Evolutionary conservation across 208 protist genomes (phyloP).

Genomic region (Trypanosoma theileri): DNA sequence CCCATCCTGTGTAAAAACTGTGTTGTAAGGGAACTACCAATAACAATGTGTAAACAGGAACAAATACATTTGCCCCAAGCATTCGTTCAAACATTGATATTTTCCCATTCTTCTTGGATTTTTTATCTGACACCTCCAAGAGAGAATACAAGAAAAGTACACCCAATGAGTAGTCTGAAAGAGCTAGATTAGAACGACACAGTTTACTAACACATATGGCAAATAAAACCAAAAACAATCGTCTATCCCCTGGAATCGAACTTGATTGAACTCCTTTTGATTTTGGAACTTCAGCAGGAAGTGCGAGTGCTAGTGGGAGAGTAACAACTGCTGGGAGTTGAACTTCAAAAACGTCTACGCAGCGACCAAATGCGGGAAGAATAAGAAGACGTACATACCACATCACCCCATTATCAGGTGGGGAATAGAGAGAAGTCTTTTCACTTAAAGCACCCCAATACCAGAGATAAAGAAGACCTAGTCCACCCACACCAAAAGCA

Average conservation of each 20-base stretch:
- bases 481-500: slow-evolving; percentile 14
- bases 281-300: slow-evolving; percentile 9
- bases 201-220: slow-evolving; percentile 50
- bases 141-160: slow-evolving; percentile 64
- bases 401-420: slow-evolving; percentile 64
- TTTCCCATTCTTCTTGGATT: slow-evolving; percentile 20
- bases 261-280: slow-evolving; percentile 6
- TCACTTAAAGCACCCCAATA: slow-evolving; percentile 13
- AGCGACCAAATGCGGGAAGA: slow-evolving; percentile 50
- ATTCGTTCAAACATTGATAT: slow-evolving; percentile 40
- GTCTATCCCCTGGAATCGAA: slow-evolving; percentile 38
- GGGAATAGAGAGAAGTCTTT: slow-evolving; percentile 54
- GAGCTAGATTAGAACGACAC: slow-evolving; percentile 40
- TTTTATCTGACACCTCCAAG: slow-evolving; percentile 36
- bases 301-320: slow-evolving; percentile 30
- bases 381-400: slow-evolving; percentile 82
- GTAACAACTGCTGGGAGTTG: slow-evolving; percentile 58
- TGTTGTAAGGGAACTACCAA: slow-evolving; percentile 53
- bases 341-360: slow-evolving; percentile 49
- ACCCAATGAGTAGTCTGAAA: slow-evolving; percentile 44
- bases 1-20: slow-evolving; percentile 70
- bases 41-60: slow-evolving; percentile 49
- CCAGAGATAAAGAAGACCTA: slow-evolving; percentile 12
- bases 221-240: slow-evolving; percentile 48
- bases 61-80: slow-evolving; percentile 40